Evolutionary conservation across 495 filamentous ascomycete genomes (phyloP), one percentile per base, ranked within the genome.

Genomic region (Aspergillus mulundensis): DNA sequence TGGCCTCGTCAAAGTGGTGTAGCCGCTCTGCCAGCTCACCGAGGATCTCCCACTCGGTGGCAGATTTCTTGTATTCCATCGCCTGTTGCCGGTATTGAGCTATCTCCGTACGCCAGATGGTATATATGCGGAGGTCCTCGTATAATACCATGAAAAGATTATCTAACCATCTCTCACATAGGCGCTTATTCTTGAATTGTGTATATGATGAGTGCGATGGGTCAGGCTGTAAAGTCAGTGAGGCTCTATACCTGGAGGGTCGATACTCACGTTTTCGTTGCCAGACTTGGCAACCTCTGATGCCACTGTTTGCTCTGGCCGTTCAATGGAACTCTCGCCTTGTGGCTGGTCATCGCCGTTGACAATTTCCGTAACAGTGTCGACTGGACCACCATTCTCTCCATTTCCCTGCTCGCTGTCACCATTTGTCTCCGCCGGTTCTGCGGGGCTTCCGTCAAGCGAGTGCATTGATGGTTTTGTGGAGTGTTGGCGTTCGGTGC

Each of bases 91-190:
- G 85, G 63, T 86, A 93, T 61, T 96, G 93, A 5, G 90, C 88
- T 84, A 97, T 89, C 71, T 97, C 95, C 2, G 94, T 96, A 38
- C 94, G 86, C 94, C 94, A 98, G 67, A 98, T 97, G 38, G 94
- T 97, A 74, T 97, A 98, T 53, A 98, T 91, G 25, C 94, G 89
- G 10, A 98, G 82, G 65, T 98, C 94, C 70, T 98, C 94, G 66
- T 97, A 98, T 1, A 97, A 81, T 0, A 97, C 93, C 94, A 98
- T 98, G 77, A 98, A 97, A 30, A 98, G 82, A 61, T 95, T 97
- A 71, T 98, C 94, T 2, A 98, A 82, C 94, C 94, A 98, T 58
- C 94, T 84, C 67, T 98, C 94, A 65, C 94, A 98, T 5, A 98
- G 84, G 1, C 94, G 87, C 75, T 98, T 98, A 72, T 97, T 94